Conservation (phyloP, 805 yeast genomes). For the Lipomyces starkeyi region DNA sequence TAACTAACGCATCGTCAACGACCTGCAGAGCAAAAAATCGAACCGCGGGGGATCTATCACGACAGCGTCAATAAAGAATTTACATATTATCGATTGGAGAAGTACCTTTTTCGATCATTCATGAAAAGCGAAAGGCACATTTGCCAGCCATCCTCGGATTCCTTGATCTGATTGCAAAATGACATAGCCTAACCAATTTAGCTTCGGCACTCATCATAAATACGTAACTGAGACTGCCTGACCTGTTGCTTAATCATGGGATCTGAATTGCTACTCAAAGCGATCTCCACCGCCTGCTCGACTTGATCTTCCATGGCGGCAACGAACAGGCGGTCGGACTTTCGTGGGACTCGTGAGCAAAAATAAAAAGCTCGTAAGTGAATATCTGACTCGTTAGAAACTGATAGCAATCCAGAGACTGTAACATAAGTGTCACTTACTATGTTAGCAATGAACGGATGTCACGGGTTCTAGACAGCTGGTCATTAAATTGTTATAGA, state of each 20-base stretch:
- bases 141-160: slow-evolving; percentile 56
- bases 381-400: background rate
- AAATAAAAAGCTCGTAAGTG: background rate
- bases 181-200: slow-evolving; percentile 49
- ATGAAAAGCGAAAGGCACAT: slow-evolving; percentile 52
- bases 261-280: slow-evolving; percentile 73
- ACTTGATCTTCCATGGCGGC: slow-evolving; percentile 60
- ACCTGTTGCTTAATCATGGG: slow-evolving; percentile 64
- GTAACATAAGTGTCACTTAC: background rate
- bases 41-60: slow-evolving; percentile 56
- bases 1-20: slow-evolving; percentile 60
- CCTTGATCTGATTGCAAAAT: slow-evolving; percentile 52
- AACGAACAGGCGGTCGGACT: slow-evolving; percentile 27
- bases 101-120: slow-evolving; percentile 44
- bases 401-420: background rate
- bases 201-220: background rate
- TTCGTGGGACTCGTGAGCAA: background rate
- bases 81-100: background rate
- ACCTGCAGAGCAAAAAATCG: slow-evolving; percentile 75
- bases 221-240: slow-evolving; percentile 17
- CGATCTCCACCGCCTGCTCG: slow-evolving; percentile 86
- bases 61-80: background rate
- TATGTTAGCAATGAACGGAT: background rate
- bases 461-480: background rate
- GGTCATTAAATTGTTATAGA: too few species aligned